Evolutionary conservation across 305 asterid genomes (phyloP).

Genomic region (Fraxinus sp.): DNA sequence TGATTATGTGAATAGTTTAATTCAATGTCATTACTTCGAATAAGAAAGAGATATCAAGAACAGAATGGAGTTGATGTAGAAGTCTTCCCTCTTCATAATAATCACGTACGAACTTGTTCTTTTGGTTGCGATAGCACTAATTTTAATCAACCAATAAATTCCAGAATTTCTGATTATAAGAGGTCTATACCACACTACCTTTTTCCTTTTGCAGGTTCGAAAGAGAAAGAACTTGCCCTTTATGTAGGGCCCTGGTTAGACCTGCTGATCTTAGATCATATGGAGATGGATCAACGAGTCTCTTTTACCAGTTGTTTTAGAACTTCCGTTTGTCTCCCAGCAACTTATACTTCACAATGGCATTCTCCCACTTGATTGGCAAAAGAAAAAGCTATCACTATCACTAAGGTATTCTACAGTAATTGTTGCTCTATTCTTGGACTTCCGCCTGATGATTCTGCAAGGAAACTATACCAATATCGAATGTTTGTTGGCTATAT

Average conservation of each 20-base stretch:
- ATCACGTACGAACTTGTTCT: neutral
- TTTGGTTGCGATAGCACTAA: neutral
- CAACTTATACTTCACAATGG: neutral
- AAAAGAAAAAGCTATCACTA: neutral
- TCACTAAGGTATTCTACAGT: neutral
- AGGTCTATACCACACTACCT: neutral
- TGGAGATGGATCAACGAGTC: conserved; percentile 63
- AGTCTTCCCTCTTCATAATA: neutral
- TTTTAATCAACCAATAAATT: neutral
- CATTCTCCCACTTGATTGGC: conserved; percentile 7
- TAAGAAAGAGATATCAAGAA: neutral
- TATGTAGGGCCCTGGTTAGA: conserved; percentile 66
- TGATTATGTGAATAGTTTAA: neutral
- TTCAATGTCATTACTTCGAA: neutral
- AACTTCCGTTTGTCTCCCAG: neutral
- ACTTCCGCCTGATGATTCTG: neutral
- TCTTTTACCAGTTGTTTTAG: conserved; percentile 52
- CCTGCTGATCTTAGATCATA: conserved; percentile 62
- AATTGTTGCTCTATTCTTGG: conserved; percentile 13
- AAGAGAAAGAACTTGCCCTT: conserved; percentile 63
- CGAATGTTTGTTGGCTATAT: neutral
- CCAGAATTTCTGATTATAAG: neutral
- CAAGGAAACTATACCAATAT: neutral
- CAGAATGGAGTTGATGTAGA: neutral
- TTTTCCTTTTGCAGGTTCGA: conserved; percentile 51